phyloP scores from a whole-genome alignment of 1,284 basidiomycete genomes.

The Malassezia vespertilionis region DNA sequence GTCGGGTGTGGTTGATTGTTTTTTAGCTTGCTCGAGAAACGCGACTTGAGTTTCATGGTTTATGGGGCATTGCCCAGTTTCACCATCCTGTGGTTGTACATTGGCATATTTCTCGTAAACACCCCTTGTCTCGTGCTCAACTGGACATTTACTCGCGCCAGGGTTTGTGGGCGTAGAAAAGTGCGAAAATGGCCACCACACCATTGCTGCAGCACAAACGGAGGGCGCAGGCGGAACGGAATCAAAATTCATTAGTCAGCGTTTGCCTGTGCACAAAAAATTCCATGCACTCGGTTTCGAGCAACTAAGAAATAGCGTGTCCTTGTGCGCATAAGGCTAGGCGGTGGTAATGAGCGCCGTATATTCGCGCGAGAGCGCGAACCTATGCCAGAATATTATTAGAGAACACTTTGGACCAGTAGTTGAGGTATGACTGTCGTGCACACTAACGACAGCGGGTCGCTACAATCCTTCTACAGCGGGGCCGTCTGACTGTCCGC shows the following conservation, averaged over 20 bases:
- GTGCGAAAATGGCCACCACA: slow-evolving; percentile 16
- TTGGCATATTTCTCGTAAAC: slow-evolving; percentile 45
- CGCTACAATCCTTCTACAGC: slow-evolving; percentile 66
- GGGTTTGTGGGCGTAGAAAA: neutral
- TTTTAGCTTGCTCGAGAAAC: slow-evolving; percentile 15
- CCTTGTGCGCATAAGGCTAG: no score
- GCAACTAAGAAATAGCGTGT: neutral
- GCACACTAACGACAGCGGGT: slow-evolving; percentile 51
- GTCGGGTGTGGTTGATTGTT: no score
- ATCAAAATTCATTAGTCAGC: neutral
- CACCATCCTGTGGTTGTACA: slow-evolving; percentile 12
- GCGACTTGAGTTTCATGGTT: slow-evolving; percentile 50
- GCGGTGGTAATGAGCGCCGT: slow-evolving; percentile 18
- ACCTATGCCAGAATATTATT: slow-evolving; percentile 63
- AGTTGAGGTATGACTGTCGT: slow-evolving; percentile 58
- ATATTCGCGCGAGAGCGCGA: slow-evolving; percentile 38
- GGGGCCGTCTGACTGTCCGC: slow-evolving; percentile 66
- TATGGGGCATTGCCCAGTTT: slow-evolving; percentile 55
- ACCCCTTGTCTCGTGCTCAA: slow-evolving; percentile 53
- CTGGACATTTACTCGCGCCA: slow-evolving; percentile 54
- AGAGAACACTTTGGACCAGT: slow-evolving; percentile 67
- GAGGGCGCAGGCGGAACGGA: neutral
- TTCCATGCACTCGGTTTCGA: neutral
- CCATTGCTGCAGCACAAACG: no score
- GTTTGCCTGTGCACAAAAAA: neutral